Base-by-base conservation (phyloP, 2,329 filamentous ascomycete genomes). In the Pseudonectria buxi region DNA sequence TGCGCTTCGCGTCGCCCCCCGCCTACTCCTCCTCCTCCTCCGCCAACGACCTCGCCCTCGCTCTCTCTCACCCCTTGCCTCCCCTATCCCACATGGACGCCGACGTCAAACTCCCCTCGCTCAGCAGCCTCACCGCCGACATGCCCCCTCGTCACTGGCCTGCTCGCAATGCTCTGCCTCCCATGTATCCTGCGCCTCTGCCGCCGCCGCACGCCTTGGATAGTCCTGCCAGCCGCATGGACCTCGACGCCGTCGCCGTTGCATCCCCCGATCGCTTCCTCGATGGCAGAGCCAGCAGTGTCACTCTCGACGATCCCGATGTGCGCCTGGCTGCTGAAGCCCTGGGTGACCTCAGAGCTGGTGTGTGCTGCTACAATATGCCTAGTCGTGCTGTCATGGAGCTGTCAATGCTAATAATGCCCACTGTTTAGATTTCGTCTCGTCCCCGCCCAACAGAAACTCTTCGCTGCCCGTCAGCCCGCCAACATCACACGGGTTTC, bases 281-380 rank as follows among this genome's bases (percentile, higher is more conserved):
- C 11, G 67, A 68, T 43, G 64, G 62, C 4, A 59, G 70, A 32
- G 60, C 68, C 5, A 63, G 63, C 37, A 76, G 70, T 40, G 70
- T 78, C 31, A 77, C 65, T 40, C 57, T 83, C 18, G 79, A 83
- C 49, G 78, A 83, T 45, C 78, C 78, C 3, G 78, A 82, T 49
- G 79, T 83, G 25, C 71, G 78, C 28, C 67, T 82, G 48, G 84
- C 84, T 15, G 84, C 84, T 22, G 82, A 88, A 59, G 84, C 84
- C 7, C 65, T 89, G 11, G 83, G 83, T 32, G 81, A 86, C 48
- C 68, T 89, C 41, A 73, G 80, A 61, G 79, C 83, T 50, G 82
- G 83, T 87, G 65, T 33, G 37, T 41, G 27, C 32, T 16, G 27
- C 32, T n/a, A 24, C 32, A 14, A 13, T 32, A 22, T 14, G 29